phyloP scores from a whole-genome alignment of 176 grass and related monocot species.

The Ampelocalamus luodianensis region DNA sequence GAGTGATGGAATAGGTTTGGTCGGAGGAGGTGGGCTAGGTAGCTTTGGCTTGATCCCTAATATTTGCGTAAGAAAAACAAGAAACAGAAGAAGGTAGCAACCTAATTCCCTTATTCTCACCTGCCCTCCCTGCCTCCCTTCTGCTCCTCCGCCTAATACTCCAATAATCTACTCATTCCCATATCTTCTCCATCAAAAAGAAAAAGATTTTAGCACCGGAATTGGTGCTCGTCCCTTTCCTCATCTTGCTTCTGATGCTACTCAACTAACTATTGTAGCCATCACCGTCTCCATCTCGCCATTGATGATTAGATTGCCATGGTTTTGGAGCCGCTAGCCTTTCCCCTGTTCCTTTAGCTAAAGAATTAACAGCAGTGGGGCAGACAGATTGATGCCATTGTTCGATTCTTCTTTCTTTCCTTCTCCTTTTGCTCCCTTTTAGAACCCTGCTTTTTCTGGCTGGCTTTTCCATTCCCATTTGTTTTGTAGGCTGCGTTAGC shows the following conservation, averaged over 20 bases:
- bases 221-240: slow-evolving; percentile 28
- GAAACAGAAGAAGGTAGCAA: not conserved
- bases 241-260: slow-evolving; percentile 7
- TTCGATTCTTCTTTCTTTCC: slow-evolving; percentile 30
- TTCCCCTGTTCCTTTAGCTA: slow-evolving; percentile 40
- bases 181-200: not conserved
- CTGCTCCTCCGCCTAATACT: slow-evolving; percentile 25
- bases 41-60: too few species aligned
- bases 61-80: slow-evolving; percentile 27
- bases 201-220: not conserved
- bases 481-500: slow-evolving; percentile 26
- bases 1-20: too few species aligned
- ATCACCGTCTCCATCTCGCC: not conserved
- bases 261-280: not conserved
- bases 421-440: slow-evolving; percentile 31
- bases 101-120: slow-evolving; percentile 24
- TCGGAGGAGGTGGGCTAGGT: too few species aligned
- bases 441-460: slow-evolving; percentile 38
- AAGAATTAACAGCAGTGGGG: slow-evolving; percentile 52
- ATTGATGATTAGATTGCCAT: slow-evolving; percentile 4
- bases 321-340: slow-evolving; percentile 32
- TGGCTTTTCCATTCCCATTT: slow-evolving; percentile 42
- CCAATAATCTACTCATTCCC: slow-evolving; percentile 24
- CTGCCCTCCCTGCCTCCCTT: not conserved
- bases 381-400: slow-evolving; percentile 53